Percentiles rank a stretch among this genome's conserved stretches.
phyloP scores from a whole-genome alignment of 2,329 filamentous ascomycete genomes.

The Dothidotthia symphoricarpi region DNA sequence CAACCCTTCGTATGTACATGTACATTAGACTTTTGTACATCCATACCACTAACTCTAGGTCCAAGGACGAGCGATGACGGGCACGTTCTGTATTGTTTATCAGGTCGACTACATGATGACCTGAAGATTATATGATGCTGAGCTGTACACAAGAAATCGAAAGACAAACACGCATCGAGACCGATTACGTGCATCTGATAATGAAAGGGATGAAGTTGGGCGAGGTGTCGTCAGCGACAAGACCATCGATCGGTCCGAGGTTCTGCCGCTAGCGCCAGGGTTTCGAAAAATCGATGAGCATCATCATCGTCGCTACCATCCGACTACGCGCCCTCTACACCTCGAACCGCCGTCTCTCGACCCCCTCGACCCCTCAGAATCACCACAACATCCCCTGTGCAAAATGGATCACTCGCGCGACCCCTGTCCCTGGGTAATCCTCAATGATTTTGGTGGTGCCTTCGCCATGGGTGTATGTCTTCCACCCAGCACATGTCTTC shows the following conservation, averaged over 20 bases:
- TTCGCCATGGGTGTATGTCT: conserved; percentile 89
- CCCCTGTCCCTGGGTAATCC: conserved; percentile 92
- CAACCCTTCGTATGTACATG: no score
- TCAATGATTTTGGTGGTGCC: conserved; percentile 96
- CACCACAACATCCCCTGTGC: not conserved
- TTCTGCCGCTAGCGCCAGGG: conserved; percentile 20
- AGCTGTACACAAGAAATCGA: no score
- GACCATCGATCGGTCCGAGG: conserved; percentile 11
- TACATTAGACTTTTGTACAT: no score
- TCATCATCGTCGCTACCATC: conserved; percentile 24
- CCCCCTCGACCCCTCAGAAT: not conserved
- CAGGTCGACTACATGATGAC: no score
- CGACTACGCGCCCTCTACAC: conserved; percentile 15
- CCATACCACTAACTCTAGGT: no score
- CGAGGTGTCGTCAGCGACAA: conserved; percentile 1
- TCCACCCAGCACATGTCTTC: conserved; percentile 1
- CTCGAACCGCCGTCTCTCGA: conserved; percentile 35
- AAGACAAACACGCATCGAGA: no score
- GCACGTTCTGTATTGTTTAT: no score
- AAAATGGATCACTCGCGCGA: conserved; percentile 93
- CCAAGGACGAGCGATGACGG: no score
- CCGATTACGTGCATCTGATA: no score
- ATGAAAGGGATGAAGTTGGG: no score
- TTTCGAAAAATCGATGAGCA: conserved; percentile 32
- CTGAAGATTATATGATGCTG: no score